These are phyloP conservation scores for Juglanconis juglandina DNA, from an alignment of 2,329 filamentous ascomycete genomes.

Conservation along the genomic window DNA sequence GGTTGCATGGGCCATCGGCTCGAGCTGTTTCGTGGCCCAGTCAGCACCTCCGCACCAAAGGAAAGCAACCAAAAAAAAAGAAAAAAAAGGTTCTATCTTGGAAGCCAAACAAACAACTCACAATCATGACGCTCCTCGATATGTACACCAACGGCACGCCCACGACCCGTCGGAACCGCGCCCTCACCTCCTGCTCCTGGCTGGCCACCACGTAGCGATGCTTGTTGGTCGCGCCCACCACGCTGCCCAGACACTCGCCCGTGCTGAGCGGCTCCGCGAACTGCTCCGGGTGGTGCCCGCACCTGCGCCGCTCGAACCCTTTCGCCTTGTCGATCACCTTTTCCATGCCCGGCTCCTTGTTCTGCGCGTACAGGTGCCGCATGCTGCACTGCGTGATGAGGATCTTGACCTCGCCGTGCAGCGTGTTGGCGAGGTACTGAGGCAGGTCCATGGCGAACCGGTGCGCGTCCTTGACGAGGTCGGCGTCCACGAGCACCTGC, in stretches of 20 bases:
- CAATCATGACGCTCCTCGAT: conserved; percentile 72
- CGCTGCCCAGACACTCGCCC: conserved; percentile 66
- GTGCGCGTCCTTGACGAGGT: conserved; percentile 77
- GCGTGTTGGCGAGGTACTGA: conserved; percentile 17
- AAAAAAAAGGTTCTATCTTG: conserved; percentile 35
- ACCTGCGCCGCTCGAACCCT: conserved; percentile 67
- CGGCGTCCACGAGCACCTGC: conserved; percentile 84
- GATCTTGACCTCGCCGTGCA: conserved; percentile 78
- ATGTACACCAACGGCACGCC: conserved; percentile 79
- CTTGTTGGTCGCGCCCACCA: conserved; percentile 83
- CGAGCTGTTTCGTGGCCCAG: conserved; percentile 23
- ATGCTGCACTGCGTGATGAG: conserved; percentile 67
- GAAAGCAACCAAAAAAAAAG: conserved; percentile 34
- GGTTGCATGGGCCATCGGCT: conserved; percentile 70
- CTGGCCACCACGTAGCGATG: conserved; percentile 75
- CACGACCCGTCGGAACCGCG: conserved; percentile 60
- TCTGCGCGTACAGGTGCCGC: conserved; percentile 66
- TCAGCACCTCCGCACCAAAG: conserved; percentile 16
- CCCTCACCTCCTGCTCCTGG: conserved; percentile 64
- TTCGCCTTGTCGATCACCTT: conserved; percentile 73
- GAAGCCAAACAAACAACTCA: conserved; percentile 30
- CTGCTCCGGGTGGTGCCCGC: conserved; percentile 71
- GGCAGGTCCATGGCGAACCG: conserved; percentile 84
- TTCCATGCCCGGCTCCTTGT: conserved; percentile 49
- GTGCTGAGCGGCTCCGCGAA: conserved; percentile 68